Base-by-base conservation (phyloP, 208 protist species). In the Herpetomonas muscarum region DNA sequence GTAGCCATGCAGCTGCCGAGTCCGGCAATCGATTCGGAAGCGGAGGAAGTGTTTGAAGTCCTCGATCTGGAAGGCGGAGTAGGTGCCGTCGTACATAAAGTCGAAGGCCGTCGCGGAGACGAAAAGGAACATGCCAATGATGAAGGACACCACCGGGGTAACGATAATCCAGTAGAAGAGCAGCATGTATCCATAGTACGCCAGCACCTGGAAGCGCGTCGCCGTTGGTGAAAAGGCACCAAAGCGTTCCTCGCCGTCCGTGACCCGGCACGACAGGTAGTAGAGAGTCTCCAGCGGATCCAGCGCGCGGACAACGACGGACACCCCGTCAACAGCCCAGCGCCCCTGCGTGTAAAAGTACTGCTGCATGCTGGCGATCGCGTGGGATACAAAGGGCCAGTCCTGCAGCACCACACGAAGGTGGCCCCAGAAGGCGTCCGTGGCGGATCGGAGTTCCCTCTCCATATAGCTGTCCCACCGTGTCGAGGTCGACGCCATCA, bases 41-140 rank as follows among this genome's bases (percentile, higher is more conserved):
- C 86, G 86, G 24, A 93, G 13, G 55, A 90, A 90, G 67, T 90
- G 79, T 52, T 93, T 93, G 64, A 74, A 93, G 59, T 88, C 80
- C 49, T 93, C 86, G 37, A 93, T 86, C 64, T 90, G 86, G 56
- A 93, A 90, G 10, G 86, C 81, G 2, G 86, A 88, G 69, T 88
- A 90, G 41, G 71, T 70, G 51, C 64, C 75, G 52, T 93, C 76
- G 68, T 90, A 88, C 78, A 85, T 76, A 55, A 77, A 85, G 65
- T 90, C 78, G 52, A 90, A 88, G 17, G 68, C 61, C 29, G 71
- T 67, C 17, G 87, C 82, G 2, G 86, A 93, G 52, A 87, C 61
- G 36, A 86, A 70, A 3, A 93, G 72, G 63, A 85, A 93, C 25
- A 67, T 42, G 28, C 86, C 81, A 55, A 93, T 86, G 46, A 93